Evolutionary conservation across 495 filamentous ascomycete species (phyloP), one percentile per base, ranked within the genome.

Genomic region (Peziza echinospora): DNA sequence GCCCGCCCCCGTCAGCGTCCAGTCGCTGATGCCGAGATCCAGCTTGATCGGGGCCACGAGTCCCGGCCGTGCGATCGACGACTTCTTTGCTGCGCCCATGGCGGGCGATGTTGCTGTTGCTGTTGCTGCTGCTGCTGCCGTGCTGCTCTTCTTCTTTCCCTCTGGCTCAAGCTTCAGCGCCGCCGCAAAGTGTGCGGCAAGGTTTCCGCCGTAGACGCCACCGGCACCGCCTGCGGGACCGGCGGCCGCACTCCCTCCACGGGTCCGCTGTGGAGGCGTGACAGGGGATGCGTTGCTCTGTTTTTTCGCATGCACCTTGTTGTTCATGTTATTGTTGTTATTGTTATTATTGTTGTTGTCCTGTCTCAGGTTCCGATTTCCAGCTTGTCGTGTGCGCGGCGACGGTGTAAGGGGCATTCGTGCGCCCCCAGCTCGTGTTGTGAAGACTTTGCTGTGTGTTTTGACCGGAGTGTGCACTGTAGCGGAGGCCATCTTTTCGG

Each of bases 401-500:
- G 89, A 94, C 10, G 89, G 91, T 0, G 89, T 93, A 55, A 94
- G 65, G 51, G 87, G 85, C 72, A 92, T 84, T 44, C 91, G 82
- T 57, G 86, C 84, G 61, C 86, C 87, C 56, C 84, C 89, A 56
- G 84, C 87, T 62, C 82, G 84, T 52, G 80, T 75, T 48, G 82
- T 87, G 68, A 97, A 94, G 56, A 93, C 71, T 46, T 83, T 82
- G 64, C 80, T 74, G 63, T 93, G 87, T 70, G 79, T 85, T 72
- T 91, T 93, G 60, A 87, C 68, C 34, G 89, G 89, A 47, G 89
- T 97, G 47, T 82, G 80, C 60, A 94, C 78, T 56, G 80, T 71
- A 64, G 76, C 72, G 59, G 82, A 81, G 62, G 89, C 84, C 89
- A 96, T 97, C 30, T 37, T n/a, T n/a, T n/a, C n/a, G n/a, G n/a